A percentile compares a stretch with the other conserved stretches of the same genome.
Conservation (phyloP, 2,329 filamentous ascomycete species). For the Aspergillus amoenus region DNA sequence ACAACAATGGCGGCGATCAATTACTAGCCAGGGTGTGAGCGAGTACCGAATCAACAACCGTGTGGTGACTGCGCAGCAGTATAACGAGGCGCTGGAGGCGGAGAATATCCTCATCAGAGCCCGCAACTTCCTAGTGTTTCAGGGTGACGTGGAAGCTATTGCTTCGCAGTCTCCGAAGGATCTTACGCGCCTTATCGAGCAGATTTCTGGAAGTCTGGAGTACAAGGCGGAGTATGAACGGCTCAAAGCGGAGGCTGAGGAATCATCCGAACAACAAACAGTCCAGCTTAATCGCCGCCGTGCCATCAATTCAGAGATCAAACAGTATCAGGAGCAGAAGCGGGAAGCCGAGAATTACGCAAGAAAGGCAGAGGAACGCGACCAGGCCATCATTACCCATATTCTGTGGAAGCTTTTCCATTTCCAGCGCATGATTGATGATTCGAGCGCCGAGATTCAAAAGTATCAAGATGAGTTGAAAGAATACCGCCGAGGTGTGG, state of each 20-base stretch:
- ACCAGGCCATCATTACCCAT: constrained; percentile 87
- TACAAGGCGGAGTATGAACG: constrained; percentile 92
- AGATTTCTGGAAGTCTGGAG: constrained; percentile 94
- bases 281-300: constrained; percentile 85
- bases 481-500: constrained; percentile 83
- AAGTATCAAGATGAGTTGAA: constrained; percentile 94
- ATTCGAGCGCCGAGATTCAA: constrained; percentile 85
- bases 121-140: constrained; percentile 95
- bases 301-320: constrained; percentile 96
- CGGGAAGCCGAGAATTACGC: constrained; percentile 92
- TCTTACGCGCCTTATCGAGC: constrained; percentile 89
- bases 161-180: constrained; percentile 93
- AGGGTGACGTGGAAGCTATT: constrained; percentile 96
- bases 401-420: constrained; percentile 97
- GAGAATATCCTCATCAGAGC: constrained; percentile 99
- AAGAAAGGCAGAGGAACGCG: constrained; percentile 83
- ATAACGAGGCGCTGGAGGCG: constrained; percentile 86
- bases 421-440: constrained; percentile 89
- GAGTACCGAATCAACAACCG: constrained; percentile 97
- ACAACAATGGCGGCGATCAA: constrained; percentile 92
- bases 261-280: constrained; percentile 82
- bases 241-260: constrained; percentile 81
- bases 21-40: constrained; percentile 82
- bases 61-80: constrained; percentile 81
- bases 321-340: constrained; percentile 96